Evolutionary conservation across 495 filamentous ascomycete genomes (phyloP).

Genomic region (Penicillium pulvis): DNA sequence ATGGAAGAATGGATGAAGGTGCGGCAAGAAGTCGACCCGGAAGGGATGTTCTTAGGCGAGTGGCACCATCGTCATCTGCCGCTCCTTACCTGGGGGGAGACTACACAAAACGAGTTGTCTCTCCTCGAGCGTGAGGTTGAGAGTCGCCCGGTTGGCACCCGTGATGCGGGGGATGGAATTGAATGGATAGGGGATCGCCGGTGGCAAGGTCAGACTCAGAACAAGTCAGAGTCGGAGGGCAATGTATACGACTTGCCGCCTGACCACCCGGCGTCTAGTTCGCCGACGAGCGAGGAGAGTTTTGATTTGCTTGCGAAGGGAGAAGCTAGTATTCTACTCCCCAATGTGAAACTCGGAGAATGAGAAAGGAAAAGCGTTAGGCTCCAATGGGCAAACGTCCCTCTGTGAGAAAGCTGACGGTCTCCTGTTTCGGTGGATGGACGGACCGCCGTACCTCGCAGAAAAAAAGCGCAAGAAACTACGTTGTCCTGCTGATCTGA

Average conservation of each 20-base stretch:
- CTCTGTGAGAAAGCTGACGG: background rate
- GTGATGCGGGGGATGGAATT: conserved; percentile 50
- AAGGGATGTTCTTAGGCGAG: conserved; percentile 88
- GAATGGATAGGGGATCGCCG: conserved; percentile 57
- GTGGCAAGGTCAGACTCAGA: conserved; percentile 21
- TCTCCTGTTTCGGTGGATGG: background rate
- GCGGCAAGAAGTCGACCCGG: conserved; percentile 74
- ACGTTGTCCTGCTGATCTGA: conserved; percentile 22
- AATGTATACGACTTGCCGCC: conserved; percentile 19
- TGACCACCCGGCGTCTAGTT: conserved; percentile 28
- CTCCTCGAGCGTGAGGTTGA: conserved; percentile 50
- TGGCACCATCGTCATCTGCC: conserved; percentile 83
- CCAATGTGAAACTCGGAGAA: conserved; percentile 25
- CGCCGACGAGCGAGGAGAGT: conserved; percentile 60
- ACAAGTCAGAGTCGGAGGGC: conserved; percentile 14
- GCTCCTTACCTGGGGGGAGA: conserved; percentile 23
- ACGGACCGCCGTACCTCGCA: background rate
- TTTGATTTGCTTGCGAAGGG: conserved; percentile 57
- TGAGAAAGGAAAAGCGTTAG: conserved; percentile 11
- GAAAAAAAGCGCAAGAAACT: conserved; percentile 1
- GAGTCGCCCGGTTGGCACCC: conserved; percentile 28
- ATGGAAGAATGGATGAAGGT: conserved; percentile 68
- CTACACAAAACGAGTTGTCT: conserved; percentile 27
- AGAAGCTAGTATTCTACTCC: conserved; percentile 50
- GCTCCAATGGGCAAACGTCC: conserved; percentile 4